These are phyloP conservation scores for Heliosperma pusillum DNA, from an alignment of 148 eudicot species.

Conservation along the genomic window DNA sequence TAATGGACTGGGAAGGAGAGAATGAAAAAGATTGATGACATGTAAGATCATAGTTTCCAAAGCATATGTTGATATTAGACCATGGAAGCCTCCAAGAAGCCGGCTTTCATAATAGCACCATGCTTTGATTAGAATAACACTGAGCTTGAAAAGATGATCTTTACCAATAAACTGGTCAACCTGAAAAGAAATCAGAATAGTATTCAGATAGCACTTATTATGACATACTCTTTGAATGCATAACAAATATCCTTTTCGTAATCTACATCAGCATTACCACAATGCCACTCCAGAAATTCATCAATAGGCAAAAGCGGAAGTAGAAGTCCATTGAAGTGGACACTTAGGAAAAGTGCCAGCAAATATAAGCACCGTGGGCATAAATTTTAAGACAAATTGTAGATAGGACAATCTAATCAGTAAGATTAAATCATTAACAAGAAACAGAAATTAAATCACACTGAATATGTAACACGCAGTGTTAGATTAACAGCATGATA, in stretches of 20 bases:
- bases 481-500: not conserved
- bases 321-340: not conserved
- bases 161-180: conserved; percentile 44
- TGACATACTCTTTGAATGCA: not conserved
- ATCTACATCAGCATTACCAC: not conserved
- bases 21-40: conserved; percentile 41
- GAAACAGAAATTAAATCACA: not conserved
- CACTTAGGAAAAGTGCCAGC: not conserved
- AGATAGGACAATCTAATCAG: not conserved
- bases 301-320: not conserved
- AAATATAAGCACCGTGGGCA: not conserved
- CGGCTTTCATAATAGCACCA: conserved; percentile 69
- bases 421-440: not conserved
- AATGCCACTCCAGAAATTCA: not conserved
- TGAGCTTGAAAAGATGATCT: conserved; percentile 54
- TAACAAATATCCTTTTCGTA: not conserved
- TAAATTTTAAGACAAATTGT: too few species aligned
- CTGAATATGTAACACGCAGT: not conserved
- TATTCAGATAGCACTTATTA: not conserved
- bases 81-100: conserved; percentile 51
- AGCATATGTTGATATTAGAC: conserved; percentile 57
- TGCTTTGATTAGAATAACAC: conserved; percentile 53
- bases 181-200: conserved; percentile 18
- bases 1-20: conserved; percentile 36
- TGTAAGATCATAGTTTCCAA: conserved; percentile 50